These are phyloP conservation scores for Podospora pseudoanserina DNA, from an alignment of 495 filamentous ascomycete species.

Conservation along the genomic window DNA sequence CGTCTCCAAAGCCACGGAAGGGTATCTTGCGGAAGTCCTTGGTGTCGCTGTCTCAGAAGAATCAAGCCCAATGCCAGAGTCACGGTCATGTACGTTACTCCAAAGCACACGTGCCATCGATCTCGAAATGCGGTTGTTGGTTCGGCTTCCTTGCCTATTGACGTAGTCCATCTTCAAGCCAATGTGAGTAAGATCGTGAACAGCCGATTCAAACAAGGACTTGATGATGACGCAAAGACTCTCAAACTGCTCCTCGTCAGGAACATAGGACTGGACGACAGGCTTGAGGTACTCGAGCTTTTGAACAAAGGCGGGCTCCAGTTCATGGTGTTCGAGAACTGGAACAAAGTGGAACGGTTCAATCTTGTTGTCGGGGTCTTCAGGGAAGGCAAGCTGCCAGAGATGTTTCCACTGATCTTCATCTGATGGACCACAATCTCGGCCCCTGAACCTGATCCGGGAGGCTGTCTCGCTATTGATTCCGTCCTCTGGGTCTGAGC, in stretches of 20 bases:
- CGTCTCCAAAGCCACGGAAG: not conserved
- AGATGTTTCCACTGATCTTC: constrained; percentile 8
- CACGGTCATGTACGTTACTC: not conserved
- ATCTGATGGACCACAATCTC: constrained; percentile 6
- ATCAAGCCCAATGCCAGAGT: constrained; percentile 3
- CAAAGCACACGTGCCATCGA: not conserved
- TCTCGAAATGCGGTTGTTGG: not conserved
- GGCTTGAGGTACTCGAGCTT: constrained; percentile 4
- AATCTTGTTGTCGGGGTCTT: not conserved
- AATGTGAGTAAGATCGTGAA: not conserved
- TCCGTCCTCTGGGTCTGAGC: constrained; percentile 12
- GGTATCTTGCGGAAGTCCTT: not conserved
- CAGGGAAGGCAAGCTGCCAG: constrained; percentile 6
- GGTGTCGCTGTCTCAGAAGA: constrained; percentile 4
- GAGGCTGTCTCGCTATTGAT: constrained; percentile 7
- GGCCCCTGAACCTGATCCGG: not conserved
- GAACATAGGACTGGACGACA: not conserved
- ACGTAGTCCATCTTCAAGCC: constrained; percentile 2
- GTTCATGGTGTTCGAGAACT: constrained; percentile 5
- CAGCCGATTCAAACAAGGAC: not conserved
- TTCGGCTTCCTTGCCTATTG: not conserved
- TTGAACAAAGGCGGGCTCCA: not conserved
- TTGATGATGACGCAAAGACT: not conserved
- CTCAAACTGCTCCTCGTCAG: not conserved
- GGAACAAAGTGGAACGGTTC: not conserved